Base-by-base conservation (phyloP, 2,329 filamentous ascomycete genomes). In the Nemania serpens region DNA sequence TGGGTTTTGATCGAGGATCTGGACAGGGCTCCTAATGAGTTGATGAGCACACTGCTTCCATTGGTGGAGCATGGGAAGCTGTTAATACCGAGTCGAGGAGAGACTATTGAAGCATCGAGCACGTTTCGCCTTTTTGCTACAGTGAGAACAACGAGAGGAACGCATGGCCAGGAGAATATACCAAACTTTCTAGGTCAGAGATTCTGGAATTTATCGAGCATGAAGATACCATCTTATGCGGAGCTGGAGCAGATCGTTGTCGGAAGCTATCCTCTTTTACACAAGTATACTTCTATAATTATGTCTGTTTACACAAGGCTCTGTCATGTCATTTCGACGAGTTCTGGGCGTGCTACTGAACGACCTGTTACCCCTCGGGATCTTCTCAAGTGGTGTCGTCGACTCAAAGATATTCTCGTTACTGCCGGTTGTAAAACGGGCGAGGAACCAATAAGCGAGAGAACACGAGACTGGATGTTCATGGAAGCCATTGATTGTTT, bases 1-100 rank as follows among this genome's bases (percentile, higher is more conserved):
- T 99, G 95, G 96, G 91, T 99, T 6, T 82, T 99, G 66, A 96
- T 99, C 61, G 96, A 99, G 75, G 96, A 99, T 75, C 82, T 99
- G 42, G 93, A 99, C 73, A 88, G 94, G 64, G 95, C 95, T 11
- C 95, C 96, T 4, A 94, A 91, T 66, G 95, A 99, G 75, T 91
- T 99, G 49, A 88, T 99, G 75, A 96, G 94, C 73, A 93, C 93
- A 13, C 84, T 99, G 29, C 81, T 99, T 25, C 95, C 96, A 10
- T 82, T 99, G 9, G 93, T 99, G 61, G 95, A 99, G 76, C 87
- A 91, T 61, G 88, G 91, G n/a, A 92, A 97, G 74, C 84, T 99
- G 13, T 81, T 96, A 3, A 93, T 99, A 33, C 91, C 95, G 0
- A 96, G 89, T 68, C 88, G 94, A 61, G 93, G 92, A 58, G 93